These are phyloP conservation scores for Gracilaria domingensis DNA, from an alignment of 23 red algal species.

Conservation along the genomic window DNA sequence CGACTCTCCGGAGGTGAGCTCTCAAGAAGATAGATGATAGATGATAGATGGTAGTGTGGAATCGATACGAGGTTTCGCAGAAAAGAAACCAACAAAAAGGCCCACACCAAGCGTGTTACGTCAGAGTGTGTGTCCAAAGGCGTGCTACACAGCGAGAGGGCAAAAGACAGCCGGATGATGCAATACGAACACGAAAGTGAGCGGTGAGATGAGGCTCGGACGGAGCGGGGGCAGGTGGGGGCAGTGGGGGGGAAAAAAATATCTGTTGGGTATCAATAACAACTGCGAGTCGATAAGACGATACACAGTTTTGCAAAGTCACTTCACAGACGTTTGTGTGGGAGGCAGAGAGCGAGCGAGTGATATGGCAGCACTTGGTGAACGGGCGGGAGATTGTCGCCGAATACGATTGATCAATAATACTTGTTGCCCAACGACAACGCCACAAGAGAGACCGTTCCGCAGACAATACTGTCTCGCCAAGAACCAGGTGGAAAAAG, in stretches of 20 bases:
- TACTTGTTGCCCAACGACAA: not conserved
- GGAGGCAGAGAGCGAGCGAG: no score
- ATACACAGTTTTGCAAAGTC: no score
- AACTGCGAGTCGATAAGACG: no score
- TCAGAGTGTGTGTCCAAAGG: not conserved
- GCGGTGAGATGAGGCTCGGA: no score
- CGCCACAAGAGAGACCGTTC: not conserved
- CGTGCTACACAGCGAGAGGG: not conserved
- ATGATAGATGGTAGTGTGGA: not conserved
- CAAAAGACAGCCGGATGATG: not conserved
- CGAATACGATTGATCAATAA: no score
- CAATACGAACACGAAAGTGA: not conserved
- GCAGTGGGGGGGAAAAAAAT: no score
- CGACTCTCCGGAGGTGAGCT: conserved; percentile 8
- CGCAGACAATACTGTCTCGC: not conserved
- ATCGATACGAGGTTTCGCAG: not conserved
- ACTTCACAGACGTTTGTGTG: no score
- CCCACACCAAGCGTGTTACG: not conserved
- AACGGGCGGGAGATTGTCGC: no score
- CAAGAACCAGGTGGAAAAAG: not conserved
- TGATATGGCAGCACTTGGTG: no score
- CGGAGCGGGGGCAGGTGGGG: no score
- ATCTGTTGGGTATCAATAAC: no score
- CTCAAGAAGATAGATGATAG: not conserved
- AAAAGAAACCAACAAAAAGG: not conserved